Percentiles rank a stretch among this genome's conserved stretches.
Conservation (phyloP, 1,284 basidiomycete genomes). For the Melampsora larici-populina region DNA sequence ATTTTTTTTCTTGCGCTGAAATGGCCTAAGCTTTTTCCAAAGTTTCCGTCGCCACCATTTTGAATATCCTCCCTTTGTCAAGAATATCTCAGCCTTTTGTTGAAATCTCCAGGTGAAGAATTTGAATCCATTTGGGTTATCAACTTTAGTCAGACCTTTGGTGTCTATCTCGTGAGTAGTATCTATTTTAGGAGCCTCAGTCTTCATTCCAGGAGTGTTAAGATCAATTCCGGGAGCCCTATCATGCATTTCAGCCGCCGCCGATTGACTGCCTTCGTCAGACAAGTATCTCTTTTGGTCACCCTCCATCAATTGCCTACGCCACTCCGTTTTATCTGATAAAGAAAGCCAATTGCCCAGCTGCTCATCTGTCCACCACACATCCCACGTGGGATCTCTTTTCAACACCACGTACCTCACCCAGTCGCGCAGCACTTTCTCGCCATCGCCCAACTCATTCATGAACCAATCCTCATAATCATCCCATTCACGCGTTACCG, state of each 20-base stretch:
- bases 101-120: too few relatives aligned
- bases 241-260: neutral
- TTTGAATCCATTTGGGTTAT: neutral
- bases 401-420: neutral
- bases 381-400: neutral
- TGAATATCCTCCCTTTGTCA: too few relatives aligned
- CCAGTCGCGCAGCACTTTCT: neutral
- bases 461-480: neutral
- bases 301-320: neutral
- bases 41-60: too few relatives aligned
- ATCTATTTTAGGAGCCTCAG: neutral
- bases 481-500: neutral
- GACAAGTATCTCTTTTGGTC: neutral
- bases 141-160: neutral
- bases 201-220: neutral
- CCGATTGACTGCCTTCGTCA: neutral
- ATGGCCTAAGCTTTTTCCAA: too few relatives aligned
- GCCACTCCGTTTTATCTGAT: neutral
- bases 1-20: too few relatives aligned
- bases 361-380: constrained; percentile 6
- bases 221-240: neutral
- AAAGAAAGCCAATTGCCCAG: neutral
- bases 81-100: too few relatives aligned
- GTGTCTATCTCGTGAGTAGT: neutral
- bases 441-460: neutral